phyloP scores from a whole-genome alignment of 106 monocot species.

The Chionographis japonica region DNA sequence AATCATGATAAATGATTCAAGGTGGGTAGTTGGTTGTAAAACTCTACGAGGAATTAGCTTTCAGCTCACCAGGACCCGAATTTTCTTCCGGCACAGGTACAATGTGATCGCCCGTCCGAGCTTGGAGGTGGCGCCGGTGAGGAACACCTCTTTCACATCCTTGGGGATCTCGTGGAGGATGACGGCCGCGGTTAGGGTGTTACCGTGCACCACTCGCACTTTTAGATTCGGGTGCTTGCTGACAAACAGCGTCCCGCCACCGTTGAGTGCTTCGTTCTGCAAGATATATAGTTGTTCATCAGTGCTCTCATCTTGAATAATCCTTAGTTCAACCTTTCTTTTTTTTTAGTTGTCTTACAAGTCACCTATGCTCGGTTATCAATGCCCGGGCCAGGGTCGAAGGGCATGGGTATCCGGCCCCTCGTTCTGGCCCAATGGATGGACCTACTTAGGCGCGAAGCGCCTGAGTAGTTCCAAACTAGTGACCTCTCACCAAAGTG shows the following conservation, averaged over 20 bases:
- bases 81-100: constrained; percentile 69
- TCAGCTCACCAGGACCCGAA: constrained; percentile 69
- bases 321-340: background rate
- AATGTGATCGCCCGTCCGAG: constrained; percentile 90
- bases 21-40: too few relatives aligned
- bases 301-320: background rate
- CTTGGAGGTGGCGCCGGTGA: constrained; percentile 94
- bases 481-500: too few relatives aligned
- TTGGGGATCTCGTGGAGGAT: constrained; percentile 77
- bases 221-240: constrained; percentile 69
- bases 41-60: too few relatives aligned
- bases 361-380: too few relatives aligned
- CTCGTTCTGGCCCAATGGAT: too few relatives aligned
- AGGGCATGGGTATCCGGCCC: too few relatives aligned
- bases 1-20: too few relatives aligned
- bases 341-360: too few relatives aligned
- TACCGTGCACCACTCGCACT: constrained; percentile 87
- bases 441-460: too few relatives aligned
- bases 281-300: background rate
- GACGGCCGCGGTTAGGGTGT: constrained; percentile 86
- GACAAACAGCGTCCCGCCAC: constrained; percentile 88
- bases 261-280: constrained; percentile 93
- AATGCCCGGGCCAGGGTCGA: too few relatives aligned
- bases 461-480: too few relatives aligned
- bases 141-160: constrained; percentile 70